These are phyloP conservation scores for Apiospora malaysiana DNA, from an alignment of 2,329 filamentous ascomycete species.

Conservation along the genomic window DNA sequence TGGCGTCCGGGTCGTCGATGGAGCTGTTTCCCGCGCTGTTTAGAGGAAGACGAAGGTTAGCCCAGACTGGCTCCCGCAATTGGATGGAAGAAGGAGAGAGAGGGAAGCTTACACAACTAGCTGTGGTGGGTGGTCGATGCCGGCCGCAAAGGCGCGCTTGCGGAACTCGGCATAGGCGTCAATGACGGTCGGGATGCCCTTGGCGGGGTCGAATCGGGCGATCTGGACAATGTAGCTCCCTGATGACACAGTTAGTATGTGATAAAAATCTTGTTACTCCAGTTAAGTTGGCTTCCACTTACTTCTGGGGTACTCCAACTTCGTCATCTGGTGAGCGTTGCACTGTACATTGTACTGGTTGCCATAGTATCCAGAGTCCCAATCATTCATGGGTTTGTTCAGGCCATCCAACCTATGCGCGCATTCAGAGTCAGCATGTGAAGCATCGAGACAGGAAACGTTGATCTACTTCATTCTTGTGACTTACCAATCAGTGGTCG, in stretches of 20 bases:
- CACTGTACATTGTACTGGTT: conserved; percentile 73
- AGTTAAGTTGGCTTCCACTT: conserved; percentile 26
- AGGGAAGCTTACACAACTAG: conserved; percentile 63
- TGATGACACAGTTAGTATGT: conserved; percentile 26
- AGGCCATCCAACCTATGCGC: conserved; percentile 72
- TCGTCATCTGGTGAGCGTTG: conserved; percentile 63
- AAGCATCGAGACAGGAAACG: too few species aligned
- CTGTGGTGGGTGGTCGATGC: conserved; percentile 65
- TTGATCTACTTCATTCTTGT: too few species aligned
- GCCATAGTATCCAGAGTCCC: conserved; percentile 76
- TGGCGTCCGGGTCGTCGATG: conserved; percentile 80
- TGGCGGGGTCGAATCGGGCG: conserved; percentile 82
- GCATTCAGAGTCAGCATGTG: background rate
- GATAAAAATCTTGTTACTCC: background rate
- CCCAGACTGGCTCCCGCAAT: background rate
- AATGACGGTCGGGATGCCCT: conserved; percentile 80
- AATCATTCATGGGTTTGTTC: conserved; percentile 75
- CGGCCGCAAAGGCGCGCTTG: conserved; percentile 60
- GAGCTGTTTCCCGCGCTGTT: conserved; percentile 73
- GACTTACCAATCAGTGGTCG: conserved; percentile 82
- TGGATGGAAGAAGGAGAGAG: background rate
- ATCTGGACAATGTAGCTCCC: conserved; percentile 81
- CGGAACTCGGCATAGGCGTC: conserved; percentile 78
- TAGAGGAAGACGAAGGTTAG: background rate
- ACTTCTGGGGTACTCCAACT: conserved; percentile 62